Percentiles rank a stretch among this genome's conserved stretches.
phyloP scores from a whole-genome alignment of 108 stramenopile genomes.

The Nitzschia palea region DNA sequence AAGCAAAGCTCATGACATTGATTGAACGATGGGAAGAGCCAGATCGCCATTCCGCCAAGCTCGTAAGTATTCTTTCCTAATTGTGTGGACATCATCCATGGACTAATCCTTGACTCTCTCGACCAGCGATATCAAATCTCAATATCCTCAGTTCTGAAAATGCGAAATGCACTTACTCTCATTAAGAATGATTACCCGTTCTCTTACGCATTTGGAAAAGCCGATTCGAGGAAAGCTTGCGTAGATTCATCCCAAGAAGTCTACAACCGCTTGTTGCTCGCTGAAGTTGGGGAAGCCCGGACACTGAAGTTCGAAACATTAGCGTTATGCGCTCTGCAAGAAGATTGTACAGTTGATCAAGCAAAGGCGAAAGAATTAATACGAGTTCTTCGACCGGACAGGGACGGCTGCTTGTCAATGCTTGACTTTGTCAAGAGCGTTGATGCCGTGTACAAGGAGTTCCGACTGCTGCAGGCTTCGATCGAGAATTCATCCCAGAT shows the following conservation, averaged over 20 bases:
- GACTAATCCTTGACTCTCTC: background rate
- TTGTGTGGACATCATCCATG: background rate
- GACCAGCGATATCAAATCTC: constrained; percentile 11
- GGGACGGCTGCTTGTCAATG: constrained; percentile 43
- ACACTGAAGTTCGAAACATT: constrained; percentile 51
- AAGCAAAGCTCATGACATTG: constrained; percentile 30
- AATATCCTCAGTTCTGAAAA: constrained; percentile 45
- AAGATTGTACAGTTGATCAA: constrained; percentile 30
- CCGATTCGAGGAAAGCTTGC: constrained; percentile 52
- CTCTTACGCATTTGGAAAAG: constrained; percentile 61
- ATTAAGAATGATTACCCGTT: constrained; percentile 62
- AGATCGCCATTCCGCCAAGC: constrained; percentile 13
- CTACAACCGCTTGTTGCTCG: constrained; percentile 48
- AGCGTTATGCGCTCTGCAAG: constrained; percentile 32
- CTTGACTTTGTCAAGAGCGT: constrained; percentile 52
- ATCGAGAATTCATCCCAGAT: constrained; percentile 58
- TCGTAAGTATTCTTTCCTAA: background rate
- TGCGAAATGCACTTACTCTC: constrained; percentile 57
- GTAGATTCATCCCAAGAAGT: constrained; percentile 60
- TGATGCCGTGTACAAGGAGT: constrained; percentile 69
- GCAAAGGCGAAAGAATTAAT: constrained; percentile 51
- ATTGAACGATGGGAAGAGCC: constrained; percentile 70
- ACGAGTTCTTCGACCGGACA: constrained; percentile 61
- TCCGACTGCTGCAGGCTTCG: constrained; percentile 59
- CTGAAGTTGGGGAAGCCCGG: constrained; percentile 2